These are phyloP conservation scores for Drechslerella dactyloides DNA, from an alignment of 2,329 filamentous ascomycete species.

Conservation along the genomic window DNA sequence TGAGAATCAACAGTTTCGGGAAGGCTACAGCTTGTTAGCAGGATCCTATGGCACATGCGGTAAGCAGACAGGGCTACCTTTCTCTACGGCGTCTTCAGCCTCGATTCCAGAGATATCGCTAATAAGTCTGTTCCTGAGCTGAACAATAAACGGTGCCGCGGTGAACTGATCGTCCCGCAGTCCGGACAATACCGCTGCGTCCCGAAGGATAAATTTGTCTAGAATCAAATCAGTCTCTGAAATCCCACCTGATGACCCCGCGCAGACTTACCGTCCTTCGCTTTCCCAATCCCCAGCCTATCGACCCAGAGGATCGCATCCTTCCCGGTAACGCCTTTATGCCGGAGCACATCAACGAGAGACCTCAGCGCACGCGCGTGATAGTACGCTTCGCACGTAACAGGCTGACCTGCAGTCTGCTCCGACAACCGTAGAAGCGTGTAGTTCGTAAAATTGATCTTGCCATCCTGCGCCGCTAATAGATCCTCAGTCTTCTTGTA, in stretches of 20 bases:
- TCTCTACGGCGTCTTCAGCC: slow-evolving; percentile 43
- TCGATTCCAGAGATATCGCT: slow-evolving; percentile 46
- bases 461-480: slow-evolving; percentile 23
- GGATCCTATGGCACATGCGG: background rate
- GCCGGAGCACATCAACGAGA: slow-evolving; percentile 34
- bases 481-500: slow-evolving; percentile 18
- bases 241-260: background rate
- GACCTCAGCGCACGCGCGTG: slow-evolving; percentile 41
- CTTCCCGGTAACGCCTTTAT: slow-evolving; percentile 39
- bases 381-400: slow-evolving; percentile 43
- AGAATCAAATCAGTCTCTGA: background rate
- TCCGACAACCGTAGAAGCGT: slow-evolving; percentile 35
- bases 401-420: slow-evolving; percentile 17
- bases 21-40: slow-evolving; percentile 59
- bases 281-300: slow-evolving; percentile 34
- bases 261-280: slow-evolving; percentile 31
- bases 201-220: slow-evolving; percentile 39
- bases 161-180: slow-evolving; percentile 44
- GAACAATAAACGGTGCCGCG: slow-evolving; percentile 19
- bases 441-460: slow-evolving; percentile 41
- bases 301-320: slow-evolving; percentile 42
- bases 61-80: slow-evolving; percentile 8
- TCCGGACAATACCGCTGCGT: slow-evolving; percentile 33
- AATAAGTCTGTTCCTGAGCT: slow-evolving; percentile 43
- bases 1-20: slow-evolving; percentile 64